Evolutionary conservation across 2,329 filamentous ascomycete genomes (phyloP).

Genomic region (Neopestalotiopsis sp.): DNA sequence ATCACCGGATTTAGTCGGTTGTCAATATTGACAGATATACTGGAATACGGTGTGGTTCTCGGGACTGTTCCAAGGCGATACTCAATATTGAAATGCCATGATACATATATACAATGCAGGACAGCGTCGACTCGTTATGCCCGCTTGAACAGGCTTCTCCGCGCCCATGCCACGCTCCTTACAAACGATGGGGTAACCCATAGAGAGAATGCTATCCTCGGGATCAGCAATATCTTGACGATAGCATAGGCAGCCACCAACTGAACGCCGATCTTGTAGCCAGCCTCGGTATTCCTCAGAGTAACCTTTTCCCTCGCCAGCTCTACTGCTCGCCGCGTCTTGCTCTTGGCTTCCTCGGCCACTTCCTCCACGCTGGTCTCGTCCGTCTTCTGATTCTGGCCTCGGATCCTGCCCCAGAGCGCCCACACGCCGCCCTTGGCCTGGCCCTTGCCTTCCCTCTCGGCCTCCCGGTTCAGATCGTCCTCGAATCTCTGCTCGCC

Average conservation of each 20-base stretch:
- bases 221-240: conserved; percentile 82
- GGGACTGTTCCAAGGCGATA: neutral
- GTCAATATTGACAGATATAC: too few species aligned
- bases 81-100: neutral
- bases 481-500: conserved; percentile 25
- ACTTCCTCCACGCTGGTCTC: conserved; percentile 25
- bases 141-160: conserved; percentile 30
- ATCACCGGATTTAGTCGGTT: neutral
- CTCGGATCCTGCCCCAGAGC: conserved; percentile 37
- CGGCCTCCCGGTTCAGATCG: conserved; percentile 33
- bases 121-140: neutral
- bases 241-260: conserved; percentile 90
- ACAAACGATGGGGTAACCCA: conserved; percentile 96
- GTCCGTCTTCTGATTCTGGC: conserved; percentile 29
- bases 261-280: conserved; percentile 64
- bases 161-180: conserved; percentile 57
- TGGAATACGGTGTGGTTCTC: neutral
- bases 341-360: conserved; percentile 20
- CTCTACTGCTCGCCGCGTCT: conserved; percentile 25
- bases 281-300: conserved; percentile 33
- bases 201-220: conserved; percentile 77
- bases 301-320: conserved; percentile 31
- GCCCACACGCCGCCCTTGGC: conserved; percentile 28
- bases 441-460: conserved; percentile 25
- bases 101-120: neutral